Evolutionary conservation across 352 stramenopile genomes (phyloP).

Genomic region (Phytophthora cactorum): DNA sequence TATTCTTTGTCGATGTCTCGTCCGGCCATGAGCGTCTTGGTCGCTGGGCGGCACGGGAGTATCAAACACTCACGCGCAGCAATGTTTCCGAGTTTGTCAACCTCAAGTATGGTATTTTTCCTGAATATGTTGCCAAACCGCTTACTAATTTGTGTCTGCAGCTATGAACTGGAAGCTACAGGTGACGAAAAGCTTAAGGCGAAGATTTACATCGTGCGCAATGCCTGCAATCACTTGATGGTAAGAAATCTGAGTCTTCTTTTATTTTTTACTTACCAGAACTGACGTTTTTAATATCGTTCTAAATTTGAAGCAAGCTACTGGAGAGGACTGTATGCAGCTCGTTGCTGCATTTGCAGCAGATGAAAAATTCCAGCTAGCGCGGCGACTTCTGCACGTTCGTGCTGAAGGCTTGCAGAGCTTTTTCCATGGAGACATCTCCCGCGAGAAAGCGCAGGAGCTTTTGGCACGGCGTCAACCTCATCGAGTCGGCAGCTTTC

Average conservation of each 20-base stretch:
- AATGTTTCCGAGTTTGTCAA: constrained; percentile 70
- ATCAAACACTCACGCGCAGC: constrained; percentile 48
- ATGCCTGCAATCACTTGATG: constrained; percentile 77
- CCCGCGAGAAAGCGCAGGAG: constrained; percentile 54
- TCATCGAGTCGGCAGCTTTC: constrained; percentile 56
- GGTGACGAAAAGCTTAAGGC: constrained; percentile 36
- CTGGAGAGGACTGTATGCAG: constrained; percentile 60
- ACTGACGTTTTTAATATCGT: constrained; percentile 2
- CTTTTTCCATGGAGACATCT: constrained; percentile 82
- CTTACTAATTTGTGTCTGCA: constrained; percentile 26
- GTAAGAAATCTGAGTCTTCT: constrained; percentile 32
- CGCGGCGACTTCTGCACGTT: constrained; percentile 57
- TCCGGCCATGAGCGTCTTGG: constrained; percentile 70
- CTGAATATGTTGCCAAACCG: neutral
- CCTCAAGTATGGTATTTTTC: constrained; percentile 57
- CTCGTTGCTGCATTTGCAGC: constrained; percentile 55
- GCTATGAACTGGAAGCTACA: constrained; percentile 62
- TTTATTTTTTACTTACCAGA: neutral
- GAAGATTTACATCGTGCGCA: constrained; percentile 78
- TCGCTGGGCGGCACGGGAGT: constrained; percentile 63
- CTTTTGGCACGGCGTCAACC: constrained; percentile 43
- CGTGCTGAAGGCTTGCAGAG: constrained; percentile 68
- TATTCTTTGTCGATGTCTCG: constrained; percentile 58
- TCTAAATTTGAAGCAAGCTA: constrained; percentile 49
- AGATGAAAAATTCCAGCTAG: constrained; percentile 77